Percentiles rank a stretch among this genome's conserved stretches.
phyloP scores from a whole-genome alignment of 2,329 filamentous ascomycete genomes.

The Diaporthe destruens region DNA sequence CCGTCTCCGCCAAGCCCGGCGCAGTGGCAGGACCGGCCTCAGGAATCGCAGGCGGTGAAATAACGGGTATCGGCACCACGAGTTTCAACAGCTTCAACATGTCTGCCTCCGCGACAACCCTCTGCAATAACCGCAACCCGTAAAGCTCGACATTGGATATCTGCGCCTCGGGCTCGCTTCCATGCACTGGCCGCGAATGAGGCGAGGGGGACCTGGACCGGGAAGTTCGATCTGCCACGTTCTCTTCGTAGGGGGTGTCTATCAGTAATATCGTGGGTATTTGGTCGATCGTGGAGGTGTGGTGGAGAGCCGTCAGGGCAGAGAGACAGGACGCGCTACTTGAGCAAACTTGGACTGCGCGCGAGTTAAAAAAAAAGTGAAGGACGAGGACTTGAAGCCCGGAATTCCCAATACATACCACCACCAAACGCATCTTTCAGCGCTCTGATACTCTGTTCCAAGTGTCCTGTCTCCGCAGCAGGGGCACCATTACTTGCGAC shows the following conservation, averaged over 20 bases:
- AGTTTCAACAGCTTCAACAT: constrained; percentile 68
- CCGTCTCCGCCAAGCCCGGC: constrained; percentile 11
- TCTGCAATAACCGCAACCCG: constrained; percentile 66
- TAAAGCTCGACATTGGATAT: constrained; percentile 63
- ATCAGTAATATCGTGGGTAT: constrained; percentile 70
- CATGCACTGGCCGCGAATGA: constrained; percentile 53
- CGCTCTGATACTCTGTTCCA: constrained; percentile 61
- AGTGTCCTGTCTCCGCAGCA: constrained; percentile 55
- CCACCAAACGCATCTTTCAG: constrained; percentile 67
- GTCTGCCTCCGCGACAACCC: constrained; percentile 70
- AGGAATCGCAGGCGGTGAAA: constrained; percentile 47
- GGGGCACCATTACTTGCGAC: constrained; percentile 44
- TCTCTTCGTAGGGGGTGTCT: constrained; percentile 67
- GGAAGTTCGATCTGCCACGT: constrained; percentile 52
- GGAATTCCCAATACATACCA: constrained; percentile 55
- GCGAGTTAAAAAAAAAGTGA: constrained; percentile 19
- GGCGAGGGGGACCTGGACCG: constrained; percentile 60
- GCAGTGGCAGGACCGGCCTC: constrained; percentile 26
- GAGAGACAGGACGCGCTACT: constrained; percentile 66
- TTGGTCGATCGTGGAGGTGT: constrained; percentile 63
- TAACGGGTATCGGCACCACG: constrained; percentile 67
- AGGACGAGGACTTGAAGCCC: neutral
- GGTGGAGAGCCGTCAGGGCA: constrained; percentile 66
- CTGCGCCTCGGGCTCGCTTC: constrained; percentile 56
- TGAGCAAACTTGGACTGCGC: constrained; percentile 66